Evolutionary conservation across 2,329 filamentous ascomycete genomes (phyloP).

Genomic region (Plenodomus biglobosus): DNA sequence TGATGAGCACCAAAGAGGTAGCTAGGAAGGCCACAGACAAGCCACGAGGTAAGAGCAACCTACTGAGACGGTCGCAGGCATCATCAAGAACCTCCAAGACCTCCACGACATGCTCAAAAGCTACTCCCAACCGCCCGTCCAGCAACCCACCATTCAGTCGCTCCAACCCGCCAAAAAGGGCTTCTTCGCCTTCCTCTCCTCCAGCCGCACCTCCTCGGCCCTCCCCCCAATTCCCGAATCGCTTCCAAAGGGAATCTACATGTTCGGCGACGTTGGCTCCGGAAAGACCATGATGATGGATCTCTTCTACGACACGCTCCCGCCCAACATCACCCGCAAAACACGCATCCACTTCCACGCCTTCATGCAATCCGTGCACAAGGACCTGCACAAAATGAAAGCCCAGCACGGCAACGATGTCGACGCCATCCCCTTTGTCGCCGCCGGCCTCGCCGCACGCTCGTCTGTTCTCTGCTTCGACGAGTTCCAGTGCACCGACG

Average conservation of each 20-base stretch:
- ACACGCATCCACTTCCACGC: slow-evolving; percentile 98
- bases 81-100: slow-evolving; percentile 86
- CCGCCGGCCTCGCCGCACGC: slow-evolving; percentile 86
- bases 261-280: slow-evolving; percentile 94
- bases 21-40: slow-evolving; percentile 51
- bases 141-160: slow-evolving; percentile 75
- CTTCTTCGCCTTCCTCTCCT: slow-evolving; percentile 65
- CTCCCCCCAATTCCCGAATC: slow-evolving; percentile 64
- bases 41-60: neutral
- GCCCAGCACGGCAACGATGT: slow-evolving; percentile 85
- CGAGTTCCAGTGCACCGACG: slow-evolving; percentile 98
- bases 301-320: slow-evolving; percentile 91
- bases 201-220: slow-evolving; percentile 42
- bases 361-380: slow-evolving; percentile 98
- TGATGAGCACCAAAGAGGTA: slow-evolving; percentile 89
- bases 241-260: slow-evolving; percentile 85
- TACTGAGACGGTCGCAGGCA: slow-evolving; percentile 56
- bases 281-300: slow-evolving; percentile 99
- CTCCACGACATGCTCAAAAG: slow-evolving; percentile 77
- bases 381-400: slow-evolving; percentile 85
- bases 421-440: slow-evolving; percentile 87
- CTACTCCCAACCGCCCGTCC: slow-evolving; percentile 73
- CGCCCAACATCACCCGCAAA: slow-evolving; percentile 75
- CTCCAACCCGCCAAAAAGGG: slow-evolving; percentile 57
- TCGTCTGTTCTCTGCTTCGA: slow-evolving; percentile 93